Evolutionary conservation across 306 rosid species (phyloP), one percentile per base, ranked within the genome.

Genomic region (Trichosanthes truncata): DNA sequence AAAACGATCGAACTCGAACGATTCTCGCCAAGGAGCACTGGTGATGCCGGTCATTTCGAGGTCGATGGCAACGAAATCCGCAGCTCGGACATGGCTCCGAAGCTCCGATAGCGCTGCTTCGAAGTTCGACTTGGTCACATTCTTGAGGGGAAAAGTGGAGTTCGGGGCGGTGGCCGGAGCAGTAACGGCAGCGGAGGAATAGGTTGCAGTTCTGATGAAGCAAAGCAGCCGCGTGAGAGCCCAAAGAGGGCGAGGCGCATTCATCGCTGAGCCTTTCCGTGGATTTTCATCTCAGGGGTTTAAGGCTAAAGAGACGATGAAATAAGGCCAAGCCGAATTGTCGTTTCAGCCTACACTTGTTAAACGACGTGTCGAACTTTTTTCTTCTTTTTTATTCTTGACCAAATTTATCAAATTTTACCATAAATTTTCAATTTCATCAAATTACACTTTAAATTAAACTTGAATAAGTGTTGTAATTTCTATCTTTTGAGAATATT

Each of bases 21-120:
- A 89, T 26, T 95, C 97, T 6, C 97, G 93, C 99, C 99, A 93
- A 0, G 99, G 99, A 26, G 99, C 91, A 52, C 93, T 95, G 65
- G 99, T 90, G 48, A 95, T 48, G 15, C 99, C 99, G 21, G 89
- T 93, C 97, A 95, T 95, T 78, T 95, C 99, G 6, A 95, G 96
- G 88, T 95, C 99, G 43, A 95, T 86, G 81, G 99, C 92, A 7
- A 95, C 97, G 82, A 92, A 95, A 69, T 95, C 93, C 18, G 96
- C 89, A 61, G 91, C 82, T 23, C 91, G 87, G 41, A 95, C 91
- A 62, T 84, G 91, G 85, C 51, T 83, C 18, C 92, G 90, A 61
- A 95, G 96, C 75, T 91, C 97, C 23, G 85, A 81, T 4, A 95
- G 85, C 8, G 87, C 87, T 13, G 96, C 43, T 56, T 84, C 93